These are phyloP conservation scores for Pyropia yezoensis DNA, from an alignment of 23 red algal genomes.

Conservation along the genomic window DNA sequence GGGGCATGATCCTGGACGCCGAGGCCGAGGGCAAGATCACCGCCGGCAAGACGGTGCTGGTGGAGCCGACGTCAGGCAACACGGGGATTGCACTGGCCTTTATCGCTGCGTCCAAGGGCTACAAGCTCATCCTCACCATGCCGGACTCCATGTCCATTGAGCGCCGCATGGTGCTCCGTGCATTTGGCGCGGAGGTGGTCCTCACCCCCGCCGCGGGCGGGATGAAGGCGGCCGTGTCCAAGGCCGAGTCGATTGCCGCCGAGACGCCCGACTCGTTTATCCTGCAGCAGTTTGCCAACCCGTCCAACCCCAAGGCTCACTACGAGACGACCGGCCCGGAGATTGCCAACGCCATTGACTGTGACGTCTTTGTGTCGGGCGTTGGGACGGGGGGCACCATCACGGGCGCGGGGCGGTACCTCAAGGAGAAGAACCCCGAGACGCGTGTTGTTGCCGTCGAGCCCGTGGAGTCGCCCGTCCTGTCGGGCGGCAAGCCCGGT, in stretches of 20 bases:
- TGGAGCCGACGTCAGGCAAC: constrained; percentile 94
- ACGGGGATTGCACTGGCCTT: constrained; percentile 91
- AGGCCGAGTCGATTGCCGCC: constrained; percentile 72
- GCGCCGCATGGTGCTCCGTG: constrained; percentile 76
- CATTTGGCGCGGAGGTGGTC: constrained; percentile 86
- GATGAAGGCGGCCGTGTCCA: constrained; percentile 88
- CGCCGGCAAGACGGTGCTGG: constrained; percentile 73
- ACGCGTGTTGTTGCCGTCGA: constrained; percentile 90
- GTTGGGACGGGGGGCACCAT: constrained; percentile 89
- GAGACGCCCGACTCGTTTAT: constrained; percentile 67
- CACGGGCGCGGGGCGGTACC: constrained; percentile 79
- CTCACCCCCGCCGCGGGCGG: constrained; percentile 81
- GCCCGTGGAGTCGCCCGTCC: constrained; percentile 72
- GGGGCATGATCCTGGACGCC: constrained; percentile 77
- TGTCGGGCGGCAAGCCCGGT: constrained; percentile 79
- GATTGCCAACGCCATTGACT: constrained; percentile 40
- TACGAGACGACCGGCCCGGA: constrained; percentile 96
- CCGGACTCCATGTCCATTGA: constrained; percentile 94
- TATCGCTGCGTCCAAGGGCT: constrained; percentile 80
- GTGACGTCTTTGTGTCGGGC: constrained; percentile 72
- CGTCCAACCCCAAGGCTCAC: constrained; percentile 87
- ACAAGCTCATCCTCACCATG: constrained; percentile 92
- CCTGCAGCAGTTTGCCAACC: constrained; percentile 95
- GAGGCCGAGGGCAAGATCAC: constrained; percentile 64
- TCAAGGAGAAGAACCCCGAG: constrained; percentile 73